Evolutionary conservation across 305 asterid genomes (phyloP), one percentile per base, ranked within the genome.

Genomic region (Euphrasia arctica): DNA sequence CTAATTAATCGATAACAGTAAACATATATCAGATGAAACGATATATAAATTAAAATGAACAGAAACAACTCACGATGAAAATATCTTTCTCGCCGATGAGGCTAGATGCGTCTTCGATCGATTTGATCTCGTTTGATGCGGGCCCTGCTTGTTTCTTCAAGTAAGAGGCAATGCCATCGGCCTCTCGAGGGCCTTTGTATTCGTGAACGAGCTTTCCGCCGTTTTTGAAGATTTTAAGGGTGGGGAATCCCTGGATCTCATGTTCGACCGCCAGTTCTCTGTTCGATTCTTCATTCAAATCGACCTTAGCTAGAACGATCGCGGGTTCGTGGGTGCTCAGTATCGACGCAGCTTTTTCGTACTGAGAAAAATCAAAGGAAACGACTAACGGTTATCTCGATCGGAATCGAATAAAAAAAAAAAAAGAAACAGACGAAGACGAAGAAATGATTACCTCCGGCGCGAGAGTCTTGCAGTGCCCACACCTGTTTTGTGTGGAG

Each of bases 71-170:
- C 70, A 91, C 96, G 42, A 91, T 57, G 45, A 65, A 79, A 64
- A 90, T 75, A 52, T 63, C 76, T 45, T 86, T 80, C 73, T 83
- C 85, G 27, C 80, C 84, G 43, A 88, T 73, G 54, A 82, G 62
- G n/a, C 56, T 65, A 11, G 68, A 67, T 42, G 88, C 87, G 49
- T 88, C 96, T 31, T 84, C 91, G 3, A 14, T 79, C 0, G 91
- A 84, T 67, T 82, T 86, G 51, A 88, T 86, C 67, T 84, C 95
- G 68, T 64, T 2, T 34, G 98, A 88, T 39, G 98, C 83, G 62
- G 96, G 98, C 51, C 96, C 98, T 36, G 59, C 74, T 86, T 88
- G 98, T 64, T 70, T 88, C 82, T 88, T 86, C 79, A 91, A 66
- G 79, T 79, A 91, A 5, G 74, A 61, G 31, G 73, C 90, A 11